A percentile compares a stretch with the other conserved stretches of the same genome.
Evolutionary conservation across 371 early-diverging fungal genomes (phyloP).

Genomic region (Mortierella sp.): DNA sequence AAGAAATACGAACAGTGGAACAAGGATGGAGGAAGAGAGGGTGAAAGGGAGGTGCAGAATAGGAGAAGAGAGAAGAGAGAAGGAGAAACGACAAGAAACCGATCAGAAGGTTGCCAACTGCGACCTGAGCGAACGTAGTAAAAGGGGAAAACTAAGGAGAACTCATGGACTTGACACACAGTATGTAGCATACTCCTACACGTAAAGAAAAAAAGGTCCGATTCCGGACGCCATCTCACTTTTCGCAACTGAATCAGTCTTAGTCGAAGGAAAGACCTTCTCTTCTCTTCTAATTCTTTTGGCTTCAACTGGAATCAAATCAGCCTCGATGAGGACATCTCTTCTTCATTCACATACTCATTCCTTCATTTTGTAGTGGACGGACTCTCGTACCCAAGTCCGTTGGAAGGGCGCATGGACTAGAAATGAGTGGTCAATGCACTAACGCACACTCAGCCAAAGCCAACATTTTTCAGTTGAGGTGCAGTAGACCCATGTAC

Average conservation of each 20-base stretch:
- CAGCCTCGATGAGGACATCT: neutral
- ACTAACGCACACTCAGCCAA: neutral
- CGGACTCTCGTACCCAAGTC: neutral
- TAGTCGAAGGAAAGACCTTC: neutral
- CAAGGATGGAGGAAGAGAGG: neutral
- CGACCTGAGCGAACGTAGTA: neutral
- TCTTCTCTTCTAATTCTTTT: neutral
- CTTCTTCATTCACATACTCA: neutral
- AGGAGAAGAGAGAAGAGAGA: neutral
- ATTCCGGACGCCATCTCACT: neutral
- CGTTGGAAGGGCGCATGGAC: neutral
- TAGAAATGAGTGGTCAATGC: neutral
- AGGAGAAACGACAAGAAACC: neutral
- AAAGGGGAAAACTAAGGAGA: neutral
- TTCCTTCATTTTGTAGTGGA: neutral
- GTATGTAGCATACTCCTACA: no score
- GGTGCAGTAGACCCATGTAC: no score
- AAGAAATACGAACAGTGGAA: neutral
- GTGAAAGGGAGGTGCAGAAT: neutral
- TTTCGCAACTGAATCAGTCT: neutral
- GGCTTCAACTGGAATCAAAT: constrained; percentile 1
- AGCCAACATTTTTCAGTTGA: no score
- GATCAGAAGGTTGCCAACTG: neutral
- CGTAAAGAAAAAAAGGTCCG: no score
- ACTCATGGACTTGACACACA: no score